Conservation (phyloP, 371 early-diverging fungal species). For the Mucor sp. region DNA sequence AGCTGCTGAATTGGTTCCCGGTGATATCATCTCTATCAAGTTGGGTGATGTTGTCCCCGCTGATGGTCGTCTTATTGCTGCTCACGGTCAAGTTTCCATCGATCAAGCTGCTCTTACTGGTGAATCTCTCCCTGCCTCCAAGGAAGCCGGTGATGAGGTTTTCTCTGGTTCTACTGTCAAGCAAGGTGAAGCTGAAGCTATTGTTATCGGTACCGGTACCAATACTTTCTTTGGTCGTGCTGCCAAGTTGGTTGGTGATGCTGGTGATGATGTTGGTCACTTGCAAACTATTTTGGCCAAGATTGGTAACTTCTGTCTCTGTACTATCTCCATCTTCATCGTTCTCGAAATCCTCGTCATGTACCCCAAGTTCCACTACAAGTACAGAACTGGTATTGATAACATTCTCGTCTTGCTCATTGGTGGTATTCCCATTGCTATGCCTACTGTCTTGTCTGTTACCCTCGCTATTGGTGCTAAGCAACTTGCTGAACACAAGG, state of each 20-base stretch:
- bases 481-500: conserved; percentile 91
- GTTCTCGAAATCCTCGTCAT: conserved; percentile 82
- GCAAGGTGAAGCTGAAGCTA: conserved; percentile 90
- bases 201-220: conserved; percentile 85
- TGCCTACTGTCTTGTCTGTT: conserved; percentile 88
- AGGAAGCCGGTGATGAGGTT: conserved; percentile 73
- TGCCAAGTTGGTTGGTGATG: conserved; percentile 78
- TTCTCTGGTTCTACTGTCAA: conserved; percentile 87
- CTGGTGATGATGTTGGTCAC: conserved; percentile 86
- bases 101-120: conserved; percentile 91
- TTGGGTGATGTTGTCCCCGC: conserved; percentile 85
- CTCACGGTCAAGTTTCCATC: conserved; percentile 54
- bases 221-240: conserved; percentile 93
- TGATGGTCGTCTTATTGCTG: conserved; percentile 68
- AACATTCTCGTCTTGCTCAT: conserved; percentile 77
- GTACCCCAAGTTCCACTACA: conserved; percentile 77
- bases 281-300: conserved; percentile 88
- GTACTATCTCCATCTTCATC: conserved; percentile 71
- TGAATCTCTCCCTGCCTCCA: conserved; percentile 76
- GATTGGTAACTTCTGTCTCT: conserved; percentile 89
- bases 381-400: conserved; percentile 73
- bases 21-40: conserved; percentile 76
- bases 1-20: conserved; percentile 67
- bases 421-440: conserved; percentile 83
- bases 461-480: conserved; percentile 95